Base-by-base conservation (phyloP, 495 filamentous ascomycete genomes). In the Collariella sp. region DNA sequence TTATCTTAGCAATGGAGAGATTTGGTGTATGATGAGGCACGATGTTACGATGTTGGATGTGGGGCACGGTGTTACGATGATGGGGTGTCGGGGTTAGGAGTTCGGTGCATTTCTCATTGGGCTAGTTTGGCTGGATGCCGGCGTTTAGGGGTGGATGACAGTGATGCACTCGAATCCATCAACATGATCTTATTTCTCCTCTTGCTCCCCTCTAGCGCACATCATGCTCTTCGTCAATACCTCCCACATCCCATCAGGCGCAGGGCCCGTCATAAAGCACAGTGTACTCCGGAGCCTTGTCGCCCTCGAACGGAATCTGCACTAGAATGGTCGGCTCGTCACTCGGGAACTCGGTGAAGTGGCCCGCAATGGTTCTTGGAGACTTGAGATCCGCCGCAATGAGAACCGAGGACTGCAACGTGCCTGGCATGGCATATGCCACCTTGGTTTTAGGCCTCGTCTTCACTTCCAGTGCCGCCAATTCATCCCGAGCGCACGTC, bases 281-380 rank as follows among this genome's bases (percentile, higher is more conserved):
- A 0, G 24, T 54, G 29, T 66, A 59, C 19, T 58, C 54, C 2
- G 61, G 64, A 6, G 46, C 57, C 34, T 36, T 56, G 38, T 66
- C 42, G n/a, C 41, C 54, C 19, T 20, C 55, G 46, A 64, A 66
- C 1, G 64, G 64, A 15, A 64, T 50, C 52, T 66, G 64, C 13
- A 66, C 54, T 20, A 66, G 43, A 5, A 66, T 36, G 3, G 64
- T 66, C 5, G 64, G 61, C 52, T 66, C 64, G 34, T 62, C 53
- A 43, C 61, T 62, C 12, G 61, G 64, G 33, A 66, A 66, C 42
- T 66, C 64, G 48, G 64, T 66, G 39, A 50, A 62, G 38, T 66
- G 64, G 1, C 64, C 64, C 1, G 59, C 59, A 12, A 66, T 29
- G 4, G 52, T 64, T 39, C 64, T 66, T 7, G 46, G 24, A 1